phyloP scores from a whole-genome alignment of 768 basidiomycete genomes.

The Mycena olivaceomarginata region DNA sequence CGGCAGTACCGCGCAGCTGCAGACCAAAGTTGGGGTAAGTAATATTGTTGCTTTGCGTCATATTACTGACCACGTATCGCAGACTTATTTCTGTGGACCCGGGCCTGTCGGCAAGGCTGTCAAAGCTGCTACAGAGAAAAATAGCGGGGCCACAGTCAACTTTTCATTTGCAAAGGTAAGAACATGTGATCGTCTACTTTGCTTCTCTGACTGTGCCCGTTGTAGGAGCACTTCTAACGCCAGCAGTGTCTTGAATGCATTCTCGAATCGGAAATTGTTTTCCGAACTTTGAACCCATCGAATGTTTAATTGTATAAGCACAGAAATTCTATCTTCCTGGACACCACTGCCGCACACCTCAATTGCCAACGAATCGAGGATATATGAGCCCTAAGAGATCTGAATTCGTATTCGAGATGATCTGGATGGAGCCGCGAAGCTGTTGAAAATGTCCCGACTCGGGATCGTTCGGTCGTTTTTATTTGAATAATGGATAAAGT shows the following conservation, averaged over 20 bases:
- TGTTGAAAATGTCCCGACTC: no score
- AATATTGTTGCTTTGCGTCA: slow-evolving; percentile 50
- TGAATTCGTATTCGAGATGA: no score
- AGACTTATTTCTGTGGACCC: slow-evolving; percentile 96
- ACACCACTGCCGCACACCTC: no score
- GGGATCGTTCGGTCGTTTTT: no score
- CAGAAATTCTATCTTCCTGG: no score
- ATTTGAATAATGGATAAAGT: no score
- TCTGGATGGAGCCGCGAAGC: no score
- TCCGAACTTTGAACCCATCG: no score
- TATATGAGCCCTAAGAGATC: no score
- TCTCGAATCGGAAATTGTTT: background rate
- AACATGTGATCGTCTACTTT: background rate
- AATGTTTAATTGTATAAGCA: no score
- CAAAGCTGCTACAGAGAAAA: slow-evolving; percentile 78
- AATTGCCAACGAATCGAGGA: no score
- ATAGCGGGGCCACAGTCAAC: slow-evolving; percentile 72
- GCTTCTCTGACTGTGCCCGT: background rate
- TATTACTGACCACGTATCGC: background rate
- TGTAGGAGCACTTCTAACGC: slow-evolving; percentile 22
- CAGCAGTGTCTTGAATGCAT: background rate
- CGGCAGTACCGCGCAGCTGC: slow-evolving; percentile 84
- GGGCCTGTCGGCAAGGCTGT: slow-evolving; percentile 83
- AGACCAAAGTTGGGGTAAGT: slow-evolving; percentile 91
- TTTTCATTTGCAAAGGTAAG: slow-evolving; percentile 89